These are phyloP conservation scores for Debaryomyces subglobosus DNA, from an alignment of 1,139 yeast species.

Conservation along the genomic window DNA sequence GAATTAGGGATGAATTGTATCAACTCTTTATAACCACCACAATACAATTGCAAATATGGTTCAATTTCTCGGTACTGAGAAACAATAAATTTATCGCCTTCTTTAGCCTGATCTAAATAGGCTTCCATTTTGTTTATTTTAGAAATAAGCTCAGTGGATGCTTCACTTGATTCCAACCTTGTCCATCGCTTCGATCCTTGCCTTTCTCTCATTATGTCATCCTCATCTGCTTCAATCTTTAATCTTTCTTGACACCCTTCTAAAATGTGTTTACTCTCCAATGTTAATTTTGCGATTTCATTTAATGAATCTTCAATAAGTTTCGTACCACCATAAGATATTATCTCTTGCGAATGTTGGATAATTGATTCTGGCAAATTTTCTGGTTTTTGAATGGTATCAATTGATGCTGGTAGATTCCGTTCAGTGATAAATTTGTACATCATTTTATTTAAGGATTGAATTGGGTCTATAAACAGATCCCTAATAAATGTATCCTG, in stretches of 20 bases:
- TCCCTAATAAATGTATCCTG: conserved; percentile 58
- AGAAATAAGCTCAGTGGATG: conserved; percentile 37
- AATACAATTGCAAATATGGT: conserved; percentile 46
- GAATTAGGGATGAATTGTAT: conserved; percentile 55
- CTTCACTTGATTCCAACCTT: conserved; percentile 41
- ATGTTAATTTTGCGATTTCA: conserved; percentile 48
- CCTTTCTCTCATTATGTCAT: conserved; percentile 48
- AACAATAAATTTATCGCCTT: conserved; percentile 60
- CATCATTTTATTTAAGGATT: conserved; percentile 51
- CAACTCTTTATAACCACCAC: conserved; percentile 46
- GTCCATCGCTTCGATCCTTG: conserved; percentile 57
- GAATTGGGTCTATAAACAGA: conserved; percentile 55
- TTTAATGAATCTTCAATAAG: conserved; percentile 45
- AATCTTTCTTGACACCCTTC: conserved; percentile 52
- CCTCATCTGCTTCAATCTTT: conserved; percentile 57
- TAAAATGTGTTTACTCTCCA: conserved; percentile 40
- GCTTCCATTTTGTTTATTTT: conserved; percentile 47
- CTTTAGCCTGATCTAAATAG: conserved; percentile 60
- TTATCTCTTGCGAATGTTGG: conserved; percentile 57
- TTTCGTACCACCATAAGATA: conserved; percentile 55
- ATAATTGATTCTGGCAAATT: conserved; percentile 61
- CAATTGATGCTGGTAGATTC: conserved; percentile 64
- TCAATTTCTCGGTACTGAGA: conserved; percentile 48
- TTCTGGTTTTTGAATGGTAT: conserved; percentile 64
- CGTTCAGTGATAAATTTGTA: conserved; percentile 46